Conservation (phyloP, 352 stramenopile genomes). For the Phytophthora pseudosyringae region DNA sequence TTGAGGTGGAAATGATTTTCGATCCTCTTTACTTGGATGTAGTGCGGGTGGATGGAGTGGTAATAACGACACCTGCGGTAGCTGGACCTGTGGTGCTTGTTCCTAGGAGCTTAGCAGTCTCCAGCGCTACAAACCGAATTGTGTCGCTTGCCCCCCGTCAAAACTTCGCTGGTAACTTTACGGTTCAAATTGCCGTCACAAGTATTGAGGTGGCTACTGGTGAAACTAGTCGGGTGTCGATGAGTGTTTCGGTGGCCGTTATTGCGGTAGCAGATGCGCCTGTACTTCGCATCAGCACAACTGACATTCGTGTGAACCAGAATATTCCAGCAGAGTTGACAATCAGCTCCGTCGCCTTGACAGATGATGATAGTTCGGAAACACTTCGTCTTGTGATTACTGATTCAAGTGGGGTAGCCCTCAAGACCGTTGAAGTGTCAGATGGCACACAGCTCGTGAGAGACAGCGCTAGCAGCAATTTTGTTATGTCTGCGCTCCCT, state of each 20-base stretch:
- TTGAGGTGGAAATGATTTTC: conserved; percentile 47
- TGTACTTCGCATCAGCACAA: conserved; percentile 21
- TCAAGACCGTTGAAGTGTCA: conserved; percentile 33
- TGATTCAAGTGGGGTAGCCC: conserved; percentile 22
- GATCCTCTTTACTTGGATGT: conserved; percentile 38
- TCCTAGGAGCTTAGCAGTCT: conserved; percentile 9
- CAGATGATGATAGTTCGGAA: conserved; percentile 55
- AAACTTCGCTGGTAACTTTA: conserved; percentile 50
- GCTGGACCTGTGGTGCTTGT: conserved; percentile 35
- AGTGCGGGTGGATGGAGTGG: conserved; percentile 41
- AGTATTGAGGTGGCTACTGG: conserved; percentile 39
- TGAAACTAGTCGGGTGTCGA: conserved; percentile 23
- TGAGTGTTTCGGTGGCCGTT: conserved; percentile 38
- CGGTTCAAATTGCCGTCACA: conserved; percentile 35
- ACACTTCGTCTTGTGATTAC: conserved; percentile 40
- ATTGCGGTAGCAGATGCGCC: conserved; percentile 45
- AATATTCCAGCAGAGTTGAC: conserved; percentile 34
- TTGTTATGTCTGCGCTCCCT: conserved; percentile 33
- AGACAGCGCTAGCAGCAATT: conserved; percentile 20
- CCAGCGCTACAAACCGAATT: conserved; percentile 21
- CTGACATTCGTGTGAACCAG: conserved; percentile 46
- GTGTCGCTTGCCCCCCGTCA: conserved; percentile 40
- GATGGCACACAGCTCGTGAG: conserved; percentile 34
- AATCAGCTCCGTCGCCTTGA: conserved; percentile 35
- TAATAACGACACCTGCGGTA: conserved; percentile 7